These are phyloP conservation scores for Chrysosporium keratinophilum DNA, from an alignment of 2,329 filamentous ascomycete species.

Conservation along the genomic window DNA sequence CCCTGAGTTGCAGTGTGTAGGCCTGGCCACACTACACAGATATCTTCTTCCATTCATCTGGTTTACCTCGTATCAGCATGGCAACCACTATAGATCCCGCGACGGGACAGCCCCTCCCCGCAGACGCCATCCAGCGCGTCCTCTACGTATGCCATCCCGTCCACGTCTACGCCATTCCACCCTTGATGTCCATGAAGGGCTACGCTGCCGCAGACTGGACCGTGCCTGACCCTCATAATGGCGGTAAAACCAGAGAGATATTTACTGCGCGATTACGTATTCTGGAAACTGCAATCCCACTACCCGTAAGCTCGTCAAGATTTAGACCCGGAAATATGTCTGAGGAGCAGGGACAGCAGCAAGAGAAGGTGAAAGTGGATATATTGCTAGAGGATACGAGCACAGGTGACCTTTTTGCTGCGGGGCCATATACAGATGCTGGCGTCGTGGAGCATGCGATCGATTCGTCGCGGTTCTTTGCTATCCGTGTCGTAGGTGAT, in stretches of 20 bases:
- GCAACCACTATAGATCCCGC: slow-evolving; percentile 52
- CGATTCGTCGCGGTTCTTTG: slow-evolving; percentile 77
- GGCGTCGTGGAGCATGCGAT: slow-evolving; percentile 64
- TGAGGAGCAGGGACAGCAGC: slow-evolving; percentile 22
- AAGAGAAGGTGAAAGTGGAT: slow-evolving; percentile 57
- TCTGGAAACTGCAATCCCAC: slow-evolving; percentile 57
- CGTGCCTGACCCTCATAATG: slow-evolving; percentile 39
- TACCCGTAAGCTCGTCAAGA: slow-evolving; percentile 17
- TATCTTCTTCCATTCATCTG: too few species aligned
- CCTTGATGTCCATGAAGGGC: slow-evolving; percentile 64
- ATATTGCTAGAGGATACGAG: slow-evolving; percentile 67
- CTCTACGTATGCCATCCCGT: slow-evolving; percentile 65
- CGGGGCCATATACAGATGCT: slow-evolving; percentile 61
- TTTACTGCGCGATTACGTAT: slow-evolving; percentile 75
- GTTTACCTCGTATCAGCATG: neutral
- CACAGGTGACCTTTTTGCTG: slow-evolving; percentile 68
- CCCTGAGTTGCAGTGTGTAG: too few species aligned
- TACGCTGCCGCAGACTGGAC: slow-evolving; percentile 73
- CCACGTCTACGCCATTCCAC: slow-evolving; percentile 81
- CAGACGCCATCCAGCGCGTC: slow-evolving; percentile 72
- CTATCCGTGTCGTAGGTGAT: slow-evolving; percentile 65
- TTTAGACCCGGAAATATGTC: slow-evolving; percentile 17
- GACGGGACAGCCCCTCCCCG: slow-evolving; percentile 56
- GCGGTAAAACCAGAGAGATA: slow-evolving; percentile 59
- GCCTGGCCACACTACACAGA: too few species aligned